Conservation (phyloP, 2,329 filamentous ascomycete species). For the Lachnellula cervina region DNA sequence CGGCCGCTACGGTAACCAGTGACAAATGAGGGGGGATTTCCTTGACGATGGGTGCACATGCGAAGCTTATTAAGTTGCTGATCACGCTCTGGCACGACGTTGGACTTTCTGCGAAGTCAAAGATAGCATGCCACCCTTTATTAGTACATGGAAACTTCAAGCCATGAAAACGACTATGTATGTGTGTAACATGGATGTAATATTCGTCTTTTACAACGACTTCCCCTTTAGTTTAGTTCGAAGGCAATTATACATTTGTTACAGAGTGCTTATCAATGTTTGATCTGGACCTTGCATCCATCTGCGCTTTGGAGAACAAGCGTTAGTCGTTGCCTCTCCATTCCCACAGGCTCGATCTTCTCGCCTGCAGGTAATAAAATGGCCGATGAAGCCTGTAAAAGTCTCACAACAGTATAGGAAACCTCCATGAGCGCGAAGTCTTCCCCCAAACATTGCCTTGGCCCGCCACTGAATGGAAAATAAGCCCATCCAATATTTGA, state of each 20-base stretch:
- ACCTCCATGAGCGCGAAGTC: conserved; percentile 34
- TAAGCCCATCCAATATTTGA: conserved; percentile 39
- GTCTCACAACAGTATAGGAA: conserved; percentile 30
- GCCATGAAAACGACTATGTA: no score
- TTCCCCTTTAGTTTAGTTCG: neutral
- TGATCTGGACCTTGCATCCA: conserved; percentile 15
- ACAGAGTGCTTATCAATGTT: neutral
- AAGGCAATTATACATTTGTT: no score
- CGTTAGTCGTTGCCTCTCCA: conserved; percentile 19
- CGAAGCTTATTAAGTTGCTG: no score
- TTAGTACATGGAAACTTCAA: neutral
- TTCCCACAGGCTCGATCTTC: conserved; percentile 11
- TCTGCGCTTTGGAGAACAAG: conserved; percentile 19
- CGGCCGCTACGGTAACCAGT: no score
- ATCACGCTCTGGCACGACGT: no score
- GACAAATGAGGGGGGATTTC: conserved; percentile 33
- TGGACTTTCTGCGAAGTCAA: no score
- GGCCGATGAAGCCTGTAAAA: conserved; percentile 26
- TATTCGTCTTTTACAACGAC: no score
- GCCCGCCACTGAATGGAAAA: conserved; percentile 34
- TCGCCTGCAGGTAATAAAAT: conserved; percentile 8
- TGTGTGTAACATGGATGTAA: no score
- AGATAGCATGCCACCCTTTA: no score
- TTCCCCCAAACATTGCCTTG: conserved; percentile 33
- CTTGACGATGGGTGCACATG: conserved; percentile 38